Evolutionary conservation across 1,284 basidiomycete species (phyloP).

Genomic region (Cutaneotrichosporon mucoides): DNA sequence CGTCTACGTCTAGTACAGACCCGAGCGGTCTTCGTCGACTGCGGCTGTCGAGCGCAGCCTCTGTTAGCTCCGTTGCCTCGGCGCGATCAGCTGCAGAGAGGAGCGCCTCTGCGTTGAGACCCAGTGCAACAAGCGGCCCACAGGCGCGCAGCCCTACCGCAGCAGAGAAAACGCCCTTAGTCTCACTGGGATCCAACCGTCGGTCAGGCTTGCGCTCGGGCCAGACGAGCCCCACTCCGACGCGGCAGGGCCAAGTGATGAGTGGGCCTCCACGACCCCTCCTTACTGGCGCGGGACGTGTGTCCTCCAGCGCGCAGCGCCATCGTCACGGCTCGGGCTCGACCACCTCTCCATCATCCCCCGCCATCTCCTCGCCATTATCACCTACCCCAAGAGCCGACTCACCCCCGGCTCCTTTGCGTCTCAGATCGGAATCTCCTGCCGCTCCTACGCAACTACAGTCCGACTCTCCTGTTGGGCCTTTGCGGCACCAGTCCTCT

Average conservation of each 20-base stretch:
- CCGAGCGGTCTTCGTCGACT: conserved; percentile 31
- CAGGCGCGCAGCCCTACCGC: conserved; percentile 32
- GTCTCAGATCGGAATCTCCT: background rate
- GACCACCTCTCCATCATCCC: background rate
- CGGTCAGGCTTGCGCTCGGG: conserved; percentile 1
- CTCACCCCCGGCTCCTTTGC: background rate
- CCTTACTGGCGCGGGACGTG: conserved; percentile 29
- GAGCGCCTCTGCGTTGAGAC: background rate
- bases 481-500: conserved; percentile 9
- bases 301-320: background rate
- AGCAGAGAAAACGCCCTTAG: conserved; percentile 22
- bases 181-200: conserved; percentile 20
- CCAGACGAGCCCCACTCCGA: conserved; percentile 21
- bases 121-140: conserved; percentile 15
- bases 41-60: conserved; percentile 33
- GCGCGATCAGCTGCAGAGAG: conserved; percentile 1
- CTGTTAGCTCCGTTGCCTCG: conserved; percentile 21
- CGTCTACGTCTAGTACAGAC: conserved; percentile 16
- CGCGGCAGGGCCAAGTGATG: conserved; percentile 15
- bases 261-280: conserved; percentile 29
- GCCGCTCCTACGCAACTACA: background rate
- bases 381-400: background rate
- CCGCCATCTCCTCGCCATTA: background rate
- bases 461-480: too few species aligned
- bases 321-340: background rate